phyloP scores from a whole-genome alignment of 1,284 basidiomycete species.

The Pseudomicrostroma phylloplanum region DNA sequence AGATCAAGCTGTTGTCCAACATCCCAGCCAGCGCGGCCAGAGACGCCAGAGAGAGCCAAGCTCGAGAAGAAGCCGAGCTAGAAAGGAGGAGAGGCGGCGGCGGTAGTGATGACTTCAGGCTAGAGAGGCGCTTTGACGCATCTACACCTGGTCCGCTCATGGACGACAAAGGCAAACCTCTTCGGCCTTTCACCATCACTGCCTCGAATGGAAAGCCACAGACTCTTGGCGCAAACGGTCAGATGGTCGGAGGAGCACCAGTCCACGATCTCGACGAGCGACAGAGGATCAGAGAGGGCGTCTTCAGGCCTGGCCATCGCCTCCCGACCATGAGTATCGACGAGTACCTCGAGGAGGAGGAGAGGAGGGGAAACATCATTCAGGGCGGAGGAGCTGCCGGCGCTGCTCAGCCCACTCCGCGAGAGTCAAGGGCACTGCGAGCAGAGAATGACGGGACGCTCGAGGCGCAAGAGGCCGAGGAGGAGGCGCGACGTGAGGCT shows the following conservation, averaged over 20 bases:
- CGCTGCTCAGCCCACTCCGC: constrained; percentile 62
- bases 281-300: constrained; percentile 68
- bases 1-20: constrained; percentile 30
- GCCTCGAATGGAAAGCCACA: neutral
- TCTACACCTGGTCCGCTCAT: constrained; percentile 29
- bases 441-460: constrained; percentile 71
- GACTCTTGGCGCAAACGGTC: neutral
- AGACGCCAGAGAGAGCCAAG: neutral
- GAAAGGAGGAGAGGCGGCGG: constrained; percentile 1
- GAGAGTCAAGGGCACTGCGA: constrained; percentile 18
- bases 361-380: constrained; percentile 75
- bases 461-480: constrained; percentile 65
- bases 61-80: constrained; percentile 1
- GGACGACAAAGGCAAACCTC: constrained; percentile 32
- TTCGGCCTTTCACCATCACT: constrained; percentile 45
- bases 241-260: constrained; percentile 58
- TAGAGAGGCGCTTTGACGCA: constrained; percentile 25
- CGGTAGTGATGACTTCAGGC: constrained; percentile 30
- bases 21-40: constrained; percentile 22
- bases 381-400: constrained; percentile 75
- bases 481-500: constrained; percentile 52
- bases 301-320: constrained; percentile 78
- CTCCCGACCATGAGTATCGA: constrained; percentile 95
- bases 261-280: constrained; percentile 76
- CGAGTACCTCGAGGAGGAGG: constrained; percentile 84